phyloP scores from a whole-genome alignment of 805 yeast species.

The Wickerhamomyces bisporus region DNA sequence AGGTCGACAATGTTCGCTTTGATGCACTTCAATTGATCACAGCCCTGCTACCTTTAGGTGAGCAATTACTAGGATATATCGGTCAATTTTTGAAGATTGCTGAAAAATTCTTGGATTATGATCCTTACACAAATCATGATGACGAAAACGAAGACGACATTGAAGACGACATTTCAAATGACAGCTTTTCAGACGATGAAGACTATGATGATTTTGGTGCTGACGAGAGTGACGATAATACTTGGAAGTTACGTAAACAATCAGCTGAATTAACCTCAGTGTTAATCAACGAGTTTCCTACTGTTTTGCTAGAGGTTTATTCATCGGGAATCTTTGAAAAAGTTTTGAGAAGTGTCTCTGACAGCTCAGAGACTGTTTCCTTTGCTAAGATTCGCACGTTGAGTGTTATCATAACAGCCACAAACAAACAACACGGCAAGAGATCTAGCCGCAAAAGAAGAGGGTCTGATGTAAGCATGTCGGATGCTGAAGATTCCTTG shows the following conservation, averaged over 20 bases:
- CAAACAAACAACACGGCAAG: constrained; percentile 16
- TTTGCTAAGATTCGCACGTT: constrained; percentile 43
- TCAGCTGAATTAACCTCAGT: constrained; percentile 39
- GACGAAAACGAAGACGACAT: constrained; percentile 29
- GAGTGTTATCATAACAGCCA: constrained; percentile 31
- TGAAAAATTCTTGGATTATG: constrained; percentile 33
- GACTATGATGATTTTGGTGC: constrained; percentile 28
- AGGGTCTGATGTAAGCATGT: constrained; percentile 38
- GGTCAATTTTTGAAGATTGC: constrained; percentile 26
- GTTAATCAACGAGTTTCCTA: constrained; percentile 34
- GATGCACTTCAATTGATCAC: constrained; percentile 40
- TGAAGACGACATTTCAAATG: constrained; percentile 36
- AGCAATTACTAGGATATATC: constrained; percentile 24
- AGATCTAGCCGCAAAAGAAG: constrained; percentile 25
- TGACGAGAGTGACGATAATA: constrained; percentile 42
- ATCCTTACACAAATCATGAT: constrained; percentile 38
- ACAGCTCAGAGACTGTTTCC: constrained; percentile 45
- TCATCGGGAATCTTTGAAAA: constrained; percentile 24
- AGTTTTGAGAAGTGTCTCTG: constrained; percentile 34
- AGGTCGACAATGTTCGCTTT: constrained; percentile 44
- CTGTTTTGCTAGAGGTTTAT: constrained; percentile 30
- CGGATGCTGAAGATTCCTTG: constrained; percentile 24
- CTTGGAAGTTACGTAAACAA: constrained; percentile 60
- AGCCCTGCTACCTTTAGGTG: constrained; percentile 35
- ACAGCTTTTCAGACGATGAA: constrained; percentile 40